A percentile compares a stretch with the other conserved stretches of the same genome.
phyloP scores from a whole-genome alignment of 2,329 filamentous ascomycete genomes.

The Talaromyces verruculosus region DNA sequence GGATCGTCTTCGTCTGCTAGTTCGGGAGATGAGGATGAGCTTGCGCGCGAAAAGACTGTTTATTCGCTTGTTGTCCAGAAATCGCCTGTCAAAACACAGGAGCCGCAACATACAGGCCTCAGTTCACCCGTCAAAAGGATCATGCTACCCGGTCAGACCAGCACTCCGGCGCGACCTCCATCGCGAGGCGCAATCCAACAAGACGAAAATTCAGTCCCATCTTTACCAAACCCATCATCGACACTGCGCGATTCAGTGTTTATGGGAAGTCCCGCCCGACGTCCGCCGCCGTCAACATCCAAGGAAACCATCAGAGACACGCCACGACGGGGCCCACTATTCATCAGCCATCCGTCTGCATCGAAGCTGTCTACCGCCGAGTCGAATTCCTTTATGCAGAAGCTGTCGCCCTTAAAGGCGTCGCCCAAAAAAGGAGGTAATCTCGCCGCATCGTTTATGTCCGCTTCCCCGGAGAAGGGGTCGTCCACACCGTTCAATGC shows the following conservation, averaged over 20 bases:
- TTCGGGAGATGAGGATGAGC: slow-evolving; percentile 47
- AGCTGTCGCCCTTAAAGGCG: slow-evolving; percentile 42
- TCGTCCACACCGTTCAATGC: slow-evolving; percentile 37
- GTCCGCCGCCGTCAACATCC: slow-evolving; percentile 47
- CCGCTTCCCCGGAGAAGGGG: slow-evolving; percentile 35
- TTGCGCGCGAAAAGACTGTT: slow-evolving; percentile 35
- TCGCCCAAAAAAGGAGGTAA: slow-evolving; percentile 45
- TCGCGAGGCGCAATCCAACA: slow-evolving; percentile 30
- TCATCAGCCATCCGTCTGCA: slow-evolving; percentile 28
- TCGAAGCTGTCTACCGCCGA: slow-evolving; percentile 24
- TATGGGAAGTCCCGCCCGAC: slow-evolving; percentile 47
- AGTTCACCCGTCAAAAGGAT: slow-evolving; percentile 42
- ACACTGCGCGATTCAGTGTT: slow-evolving; percentile 36
- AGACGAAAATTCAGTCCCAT: slow-evolving; percentile 32
- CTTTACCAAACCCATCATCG: slow-evolving; percentile 28
- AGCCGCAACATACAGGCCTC: slow-evolving; percentile 28
- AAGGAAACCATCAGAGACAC: slow-evolving; percentile 45
- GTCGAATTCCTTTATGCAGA: slow-evolving; percentile 29
- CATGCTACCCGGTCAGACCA: slow-evolving; percentile 32
- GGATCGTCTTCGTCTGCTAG: slow-evolving; percentile 35
- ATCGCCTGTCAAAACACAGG: slow-evolving; percentile 35
- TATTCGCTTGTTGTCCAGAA: slow-evolving; percentile 33
- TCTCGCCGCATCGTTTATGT: slow-evolving; percentile 37
- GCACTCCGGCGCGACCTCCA: slow-evolving; percentile 22
- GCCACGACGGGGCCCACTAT: slow-evolving; percentile 37